phyloP scores from a whole-genome alignment of 192 early-diverging fungal genomes.

The Dissophora globulifera region DNA sequence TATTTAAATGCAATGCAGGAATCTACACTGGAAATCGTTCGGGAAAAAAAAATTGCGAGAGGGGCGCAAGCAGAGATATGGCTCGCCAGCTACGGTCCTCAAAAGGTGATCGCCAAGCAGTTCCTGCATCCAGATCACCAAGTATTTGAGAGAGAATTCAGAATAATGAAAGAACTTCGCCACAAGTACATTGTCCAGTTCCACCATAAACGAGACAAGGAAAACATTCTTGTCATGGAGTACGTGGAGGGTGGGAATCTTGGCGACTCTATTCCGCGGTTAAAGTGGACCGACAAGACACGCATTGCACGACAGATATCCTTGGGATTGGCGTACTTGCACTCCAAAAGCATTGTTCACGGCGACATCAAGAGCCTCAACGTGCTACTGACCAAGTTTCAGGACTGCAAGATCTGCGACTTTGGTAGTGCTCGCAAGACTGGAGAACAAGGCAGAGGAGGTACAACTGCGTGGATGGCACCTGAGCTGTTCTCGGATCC shows the following conservation, averaged over 20 bases:
- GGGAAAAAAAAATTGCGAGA: background rate
- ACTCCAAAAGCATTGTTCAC: slow-evolving; percentile 25
- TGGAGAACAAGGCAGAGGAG: too few relatives aligned
- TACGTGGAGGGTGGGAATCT: slow-evolving; percentile 6
- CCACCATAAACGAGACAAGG: background rate
- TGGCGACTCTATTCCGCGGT: background rate
- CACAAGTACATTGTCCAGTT: slow-evolving; percentile 8
- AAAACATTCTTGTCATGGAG: slow-evolving; percentile 10
- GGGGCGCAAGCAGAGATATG: background rate
- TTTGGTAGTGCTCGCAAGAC: too few relatives aligned
- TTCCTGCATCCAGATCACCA: background rate
- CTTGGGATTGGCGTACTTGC: slow-evolving; percentile 14
- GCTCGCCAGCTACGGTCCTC: background rate
- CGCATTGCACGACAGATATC: slow-evolving; percentile 7
- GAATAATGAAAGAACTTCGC: background rate
- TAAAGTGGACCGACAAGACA: background rate
- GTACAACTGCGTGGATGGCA: too few relatives aligned
- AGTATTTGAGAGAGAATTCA: background rate
- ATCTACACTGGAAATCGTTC: too few relatives aligned
- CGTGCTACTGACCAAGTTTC: slow-evolving; percentile 13
- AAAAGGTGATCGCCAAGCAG: background rate
- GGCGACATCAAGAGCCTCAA: slow-evolving; percentile 44
- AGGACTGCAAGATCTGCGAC: slow-evolving; percentile 28
- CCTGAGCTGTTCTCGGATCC: too few relatives aligned
- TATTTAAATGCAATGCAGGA: background rate